Conservation (phyloP, 2,329 filamentous ascomycete species). For the Ophiocordyceps camponoti-floridani region DNA sequence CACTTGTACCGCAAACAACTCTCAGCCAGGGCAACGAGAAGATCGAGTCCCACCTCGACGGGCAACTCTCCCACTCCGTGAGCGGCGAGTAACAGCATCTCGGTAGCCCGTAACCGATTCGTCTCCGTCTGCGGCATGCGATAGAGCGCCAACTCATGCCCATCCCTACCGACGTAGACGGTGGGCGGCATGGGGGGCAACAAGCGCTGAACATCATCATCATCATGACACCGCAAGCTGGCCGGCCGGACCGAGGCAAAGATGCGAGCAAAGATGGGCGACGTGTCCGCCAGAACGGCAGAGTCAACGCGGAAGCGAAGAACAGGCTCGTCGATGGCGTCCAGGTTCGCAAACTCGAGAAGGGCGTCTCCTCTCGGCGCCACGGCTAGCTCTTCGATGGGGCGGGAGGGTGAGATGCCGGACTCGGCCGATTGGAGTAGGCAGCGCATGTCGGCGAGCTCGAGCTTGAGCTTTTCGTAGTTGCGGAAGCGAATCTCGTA, state of each 20-base stretch:
- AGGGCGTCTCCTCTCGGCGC: constrained; percentile 27
- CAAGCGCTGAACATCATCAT: constrained; percentile 16
- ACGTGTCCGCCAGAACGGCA: constrained; percentile 29
- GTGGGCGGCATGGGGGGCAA: constrained; percentile 17
- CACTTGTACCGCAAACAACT: constrained; percentile 30
- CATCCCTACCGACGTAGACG: constrained; percentile 21
- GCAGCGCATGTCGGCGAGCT: constrained; percentile 20
- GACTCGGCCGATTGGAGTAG: constrained; percentile 22
- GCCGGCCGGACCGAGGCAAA: constrained; percentile 17
- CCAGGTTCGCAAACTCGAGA: constrained; percentile 30
- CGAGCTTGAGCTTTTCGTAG: constrained; percentile 24
- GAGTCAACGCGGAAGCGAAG: constrained; percentile 33
- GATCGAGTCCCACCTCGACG: constrained; percentile 24
- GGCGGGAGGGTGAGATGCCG: constrained; percentile 19
- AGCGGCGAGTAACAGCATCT: constrained; percentile 30
- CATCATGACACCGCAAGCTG: constrained; percentile 15
- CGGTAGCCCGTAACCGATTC: constrained; percentile 21
- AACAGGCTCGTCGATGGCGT: constrained; percentile 18
- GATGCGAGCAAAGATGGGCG: constrained; percentile 31
- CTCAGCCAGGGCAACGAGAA: constrained; percentile 33
- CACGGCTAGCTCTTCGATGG: constrained; percentile 23
- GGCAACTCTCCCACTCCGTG: constrained; percentile 31
- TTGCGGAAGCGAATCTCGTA: constrained; percentile 30
- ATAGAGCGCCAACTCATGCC: constrained; percentile 25
- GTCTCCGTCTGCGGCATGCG: constrained; percentile 33